Conservation (phyloP, 2,329 filamentous ascomycete species). For the Raffaelea ambrosiae region DNA sequence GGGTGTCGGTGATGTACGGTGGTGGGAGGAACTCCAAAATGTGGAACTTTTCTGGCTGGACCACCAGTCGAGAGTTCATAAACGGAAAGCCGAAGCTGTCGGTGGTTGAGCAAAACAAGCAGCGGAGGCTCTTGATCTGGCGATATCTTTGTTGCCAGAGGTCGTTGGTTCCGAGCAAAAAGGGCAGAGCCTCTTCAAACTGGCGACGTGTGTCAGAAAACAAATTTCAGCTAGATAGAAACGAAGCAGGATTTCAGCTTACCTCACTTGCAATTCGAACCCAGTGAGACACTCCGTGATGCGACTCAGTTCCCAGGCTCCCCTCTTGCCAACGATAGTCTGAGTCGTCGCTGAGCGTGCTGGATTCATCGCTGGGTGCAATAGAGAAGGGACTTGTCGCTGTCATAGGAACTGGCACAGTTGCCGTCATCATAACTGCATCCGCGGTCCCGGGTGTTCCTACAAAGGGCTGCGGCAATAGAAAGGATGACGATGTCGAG, state of each 20-base stretch:
- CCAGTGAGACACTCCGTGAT: slow-evolving; percentile 13
- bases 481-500: too few species aligned
- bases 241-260: background rate
- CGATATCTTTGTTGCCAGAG: slow-evolving; percentile 16
- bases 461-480: too few species aligned
- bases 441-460: too few species aligned
- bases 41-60: slow-evolving; percentile 9
- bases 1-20: slow-evolving; percentile 11
- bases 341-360: too few species aligned
- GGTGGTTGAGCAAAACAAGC: slow-evolving; percentile 13
- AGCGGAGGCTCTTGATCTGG: slow-evolving; percentile 16
- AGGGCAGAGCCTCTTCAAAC: slow-evolving; percentile 17
- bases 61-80: slow-evolving; percentile 8
- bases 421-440: too few species aligned
- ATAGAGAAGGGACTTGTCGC: too few species aligned
- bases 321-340: too few species aligned
- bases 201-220: slow-evolving; percentile 5
- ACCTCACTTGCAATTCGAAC: slow-evolving; percentile 12
- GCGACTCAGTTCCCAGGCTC: too few species aligned
- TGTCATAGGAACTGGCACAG: too few species aligned
- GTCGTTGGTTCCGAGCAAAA: slow-evolving; percentile 14
- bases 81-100: slow-evolving; percentile 18
- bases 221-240: background rate
- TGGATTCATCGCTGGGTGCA: too few species aligned
- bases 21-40: slow-evolving; percentile 15